Evolutionary conservation across 164 flowering plant genomes (phyloP), one percentile per base, ranked within the genome.

Genomic region (Macadamia tetraphylla): DNA sequence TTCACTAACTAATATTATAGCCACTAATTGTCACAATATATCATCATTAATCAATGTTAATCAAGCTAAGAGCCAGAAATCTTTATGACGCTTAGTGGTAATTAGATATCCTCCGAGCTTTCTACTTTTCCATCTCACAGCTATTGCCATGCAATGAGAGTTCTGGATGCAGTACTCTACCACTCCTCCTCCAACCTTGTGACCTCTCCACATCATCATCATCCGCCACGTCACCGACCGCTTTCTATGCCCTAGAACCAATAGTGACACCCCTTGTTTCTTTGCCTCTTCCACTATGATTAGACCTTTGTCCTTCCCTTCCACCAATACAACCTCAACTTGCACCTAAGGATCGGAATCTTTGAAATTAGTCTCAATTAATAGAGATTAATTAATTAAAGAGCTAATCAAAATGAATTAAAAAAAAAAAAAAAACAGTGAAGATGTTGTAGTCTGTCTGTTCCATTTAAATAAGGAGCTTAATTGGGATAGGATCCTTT

Each of bases 31-130:
- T 23, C 23, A 23, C 23, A 23, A 23, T 23, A 23, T 23, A 23
- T 23, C 23, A 23, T 23, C 23, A 60, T 9, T 46, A 3, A 59
- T 18, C 51, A 3, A 52, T 35, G 32, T n/a, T 43, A 2, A 0
- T 80, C 70, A 90, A 74, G 96, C 96, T 75, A 90, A 78, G 63
- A 88, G 88, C 93, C 93, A 90, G 62, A 90, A 90, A 71, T 90
- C 87, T 68, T 81, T 90, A 18, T 85, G 96, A 44, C 83, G 83
- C 73, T 84, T 85, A 0, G 96, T 88, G 44, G 90, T 87, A 63
- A 90, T 85, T 68, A 90, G 59, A 71, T 86, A 90, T 6, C 96
- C 96, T 58, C 93, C 96, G 23, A 70, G 51, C 65, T 76, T 83
- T 72, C 76, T 82, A 78, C 89, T 83, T 67, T 86, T 90, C 72